Evolutionary conservation across 805 yeast genomes (phyloP), one percentile per base, ranked within the genome.

Genomic region (Metschnikowia chrysomelidarum): DNA sequence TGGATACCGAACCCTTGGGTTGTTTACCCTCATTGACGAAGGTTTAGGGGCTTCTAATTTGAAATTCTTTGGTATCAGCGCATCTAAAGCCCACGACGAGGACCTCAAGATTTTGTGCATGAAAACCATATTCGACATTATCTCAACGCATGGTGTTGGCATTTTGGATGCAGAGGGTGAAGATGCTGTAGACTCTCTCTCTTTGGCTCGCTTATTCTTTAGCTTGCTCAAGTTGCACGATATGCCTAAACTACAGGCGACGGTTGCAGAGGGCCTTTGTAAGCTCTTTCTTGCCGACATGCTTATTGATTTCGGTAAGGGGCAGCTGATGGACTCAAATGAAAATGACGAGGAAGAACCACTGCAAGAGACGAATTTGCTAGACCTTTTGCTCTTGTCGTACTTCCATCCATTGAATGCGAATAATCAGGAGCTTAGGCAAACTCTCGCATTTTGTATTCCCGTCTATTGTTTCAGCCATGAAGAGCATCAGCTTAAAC

Each of bases 381-480:
- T 84, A 48, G 89, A 83, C 52, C 75, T 84, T 0, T 66, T 89
- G 36, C 60, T 88, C 4, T 58, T 85, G 34, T 73, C 84, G 0
- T 91, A 87, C 51, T 89, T 86, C 61, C 79, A 82, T 34, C 88
- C 93, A 0, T 57, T 64, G 4, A 80, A 81, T 35, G 59, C 75
- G 4, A 60, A 67, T 4, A 87, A 87, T 48, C 81, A 76, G 38
- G 75, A 79, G 11, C 64, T 89, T 42, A 69, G 80, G 30, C 97
- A 89, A 57, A 84, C 85, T 0, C 73, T 89, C 40, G 77, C 93
- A 7, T 89, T 86, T 51, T 88, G 95, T 55, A 69, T 89, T 12
- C 96, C 97, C 0, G 95, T 85, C 0, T 87, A 85, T 56, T 80
- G 93, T 24, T 83, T 78, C 52, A 83, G 95, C 21, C 88, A 81